Evolutionary conservation across 208 protist genomes (phyloP).

Genomic region (Vickermania ingenoplastis): DNA sequence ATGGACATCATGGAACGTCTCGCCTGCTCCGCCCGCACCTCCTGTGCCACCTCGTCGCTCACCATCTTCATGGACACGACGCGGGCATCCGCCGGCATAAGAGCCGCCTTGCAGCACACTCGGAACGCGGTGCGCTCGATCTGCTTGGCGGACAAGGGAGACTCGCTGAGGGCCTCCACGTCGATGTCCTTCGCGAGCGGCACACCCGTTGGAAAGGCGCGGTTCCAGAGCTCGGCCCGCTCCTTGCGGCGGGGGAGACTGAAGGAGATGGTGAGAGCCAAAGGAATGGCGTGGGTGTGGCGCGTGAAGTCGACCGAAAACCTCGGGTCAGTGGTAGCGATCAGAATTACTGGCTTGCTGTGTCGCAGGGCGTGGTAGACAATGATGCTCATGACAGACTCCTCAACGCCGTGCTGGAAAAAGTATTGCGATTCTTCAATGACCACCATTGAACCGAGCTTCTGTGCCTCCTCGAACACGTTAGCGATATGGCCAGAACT

Average conservation of each 20-base stretch:
- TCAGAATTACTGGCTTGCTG: conserved; percentile 65
- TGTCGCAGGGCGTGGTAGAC: conserved; percentile 73
- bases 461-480: conserved; percentile 74
- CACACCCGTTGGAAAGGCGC: conserved; percentile 57
- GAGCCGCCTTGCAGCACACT: conserved; percentile 62
- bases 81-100: conserved; percentile 29
- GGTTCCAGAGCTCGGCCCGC: conserved; percentile 60
- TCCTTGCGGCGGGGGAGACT: conserved; percentile 35
- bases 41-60: conserved; percentile 37
- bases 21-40: conserved; percentile 31
- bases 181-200: conserved; percentile 47
- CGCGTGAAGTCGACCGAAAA: conserved; percentile 14
- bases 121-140: conserved; percentile 67
- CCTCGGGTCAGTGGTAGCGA: conserved; percentile 57
- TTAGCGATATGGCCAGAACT: conserved; percentile 19
- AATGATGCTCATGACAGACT: conserved; percentile 61
- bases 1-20: conserved; percentile 31
- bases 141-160: conserved; percentile 48
- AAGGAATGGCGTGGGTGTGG: conserved; percentile 28
- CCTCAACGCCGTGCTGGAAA: conserved; percentile 59
- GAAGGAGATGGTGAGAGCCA: conserved; percentile 60
- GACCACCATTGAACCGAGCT: conserved; percentile 79
- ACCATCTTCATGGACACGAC: conserved; percentile 68
- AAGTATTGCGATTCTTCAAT: conserved; percentile 83
- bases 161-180: conserved; percentile 38